These are phyloP conservation scores for Angomonas ambiguus DNA, from an alignment of 208 protist genomes.

Conservation along the genomic window DNA sequence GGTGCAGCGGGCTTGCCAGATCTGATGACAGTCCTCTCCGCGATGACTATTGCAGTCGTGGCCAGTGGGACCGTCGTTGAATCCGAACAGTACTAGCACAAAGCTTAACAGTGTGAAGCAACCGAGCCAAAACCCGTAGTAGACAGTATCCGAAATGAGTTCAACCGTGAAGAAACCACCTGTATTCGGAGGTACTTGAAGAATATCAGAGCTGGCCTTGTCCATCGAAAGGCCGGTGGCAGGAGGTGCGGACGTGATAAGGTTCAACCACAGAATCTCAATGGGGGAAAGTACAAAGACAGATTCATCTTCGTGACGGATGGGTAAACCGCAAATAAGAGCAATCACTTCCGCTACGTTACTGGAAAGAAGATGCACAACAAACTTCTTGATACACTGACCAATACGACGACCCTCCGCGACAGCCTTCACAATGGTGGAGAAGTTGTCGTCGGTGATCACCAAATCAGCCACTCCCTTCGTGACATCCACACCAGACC, in stretches of 20 bases:
- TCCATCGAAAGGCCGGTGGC: slow-evolving; percentile 80
- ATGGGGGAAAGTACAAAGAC: slow-evolving; percentile 87
- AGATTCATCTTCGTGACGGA: slow-evolving; percentile 53
- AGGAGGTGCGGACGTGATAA: slow-evolving; percentile 77
- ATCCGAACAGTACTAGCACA: slow-evolving; percentile 60
- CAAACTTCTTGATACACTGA: slow-evolving; percentile 88
- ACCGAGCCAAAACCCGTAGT: slow-evolving; percentile 84
- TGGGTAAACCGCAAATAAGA: slow-evolving; percentile 78
- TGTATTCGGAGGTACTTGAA: slow-evolving; percentile 75
- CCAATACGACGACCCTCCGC: slow-evolving; percentile 83
- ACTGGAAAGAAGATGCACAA: slow-evolving; percentile 81
- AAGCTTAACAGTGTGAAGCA: slow-evolving; percentile 53
- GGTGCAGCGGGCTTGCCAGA: slow-evolving; percentile 75
- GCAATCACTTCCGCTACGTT: slow-evolving; percentile 89
- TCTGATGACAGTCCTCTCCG: slow-evolving; percentile 38
- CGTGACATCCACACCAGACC: slow-evolving; percentile 95
- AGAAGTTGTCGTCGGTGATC: slow-evolving; percentile 99
- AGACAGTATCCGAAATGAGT: slow-evolving; percentile 71
- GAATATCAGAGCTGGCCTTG: slow-evolving; percentile 63
- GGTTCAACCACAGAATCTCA: slow-evolving; percentile 92
- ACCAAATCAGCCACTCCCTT: slow-evolving; percentile 92
- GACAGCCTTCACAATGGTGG: slow-evolving; percentile 94
- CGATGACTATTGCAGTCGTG: slow-evolving; percentile 59
- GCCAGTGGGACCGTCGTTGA: slow-evolving; percentile 47
- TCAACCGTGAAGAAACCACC: slow-evolving; percentile 78